Evolutionary conservation across 768 basidiomycete species (phyloP).

Genomic region (Leccinum subtestaceum): DNA sequence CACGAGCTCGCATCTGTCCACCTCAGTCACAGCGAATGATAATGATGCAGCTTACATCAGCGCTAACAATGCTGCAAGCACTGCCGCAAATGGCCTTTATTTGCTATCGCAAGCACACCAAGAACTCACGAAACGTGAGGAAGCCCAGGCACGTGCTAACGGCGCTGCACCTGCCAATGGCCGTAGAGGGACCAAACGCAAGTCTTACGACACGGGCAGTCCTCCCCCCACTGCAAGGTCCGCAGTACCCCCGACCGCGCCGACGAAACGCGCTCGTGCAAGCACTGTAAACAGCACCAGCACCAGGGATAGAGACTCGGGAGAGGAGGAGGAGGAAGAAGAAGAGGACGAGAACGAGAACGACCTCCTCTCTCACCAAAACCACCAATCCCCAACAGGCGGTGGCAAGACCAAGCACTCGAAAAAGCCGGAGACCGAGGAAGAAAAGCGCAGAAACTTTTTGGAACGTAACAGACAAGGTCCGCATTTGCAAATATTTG

Average conservation of each 20-base stretch:
- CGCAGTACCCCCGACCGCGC: slow-evolving; percentile 23
- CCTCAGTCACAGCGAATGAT: slow-evolving; percentile 35
- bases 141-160: slow-evolving; percentile 65
- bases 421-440: slow-evolving; percentile 94
- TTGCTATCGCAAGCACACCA: slow-evolving; percentile 93
- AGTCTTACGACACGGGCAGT: slow-evolving; percentile 49
- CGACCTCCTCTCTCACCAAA: slow-evolving; percentile 16
- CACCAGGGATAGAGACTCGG: slow-evolving; percentile 37
- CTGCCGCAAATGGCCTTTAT: slow-evolving; percentile 90
- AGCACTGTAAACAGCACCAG: slow-evolving; percentile 32
- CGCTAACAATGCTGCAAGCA: slow-evolving; percentile 57
- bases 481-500: slow-evolving; percentile 28
- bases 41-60: slow-evolving; percentile 35
- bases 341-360: slow-evolving; percentile 41
- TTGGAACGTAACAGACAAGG: slow-evolving; percentile 97
- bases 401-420: slow-evolving; percentile 25
- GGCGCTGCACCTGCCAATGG: slow-evolving; percentile 32
- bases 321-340: slow-evolving; percentile 37
- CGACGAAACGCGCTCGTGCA: slow-evolving; percentile 39
- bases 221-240: slow-evolving; percentile 29
- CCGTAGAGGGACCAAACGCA: slow-evolving; percentile 68
- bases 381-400: slow-evolving; percentile 19
- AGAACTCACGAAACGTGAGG: slow-evolving; percentile 93
- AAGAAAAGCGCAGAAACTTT: slow-evolving; percentile 96
- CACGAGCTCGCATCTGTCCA: slow-evolving; percentile 36